Evolutionary conservation across 169 alveolate species (phyloP).

Genomic region (Eimeria falciformis): DNA sequence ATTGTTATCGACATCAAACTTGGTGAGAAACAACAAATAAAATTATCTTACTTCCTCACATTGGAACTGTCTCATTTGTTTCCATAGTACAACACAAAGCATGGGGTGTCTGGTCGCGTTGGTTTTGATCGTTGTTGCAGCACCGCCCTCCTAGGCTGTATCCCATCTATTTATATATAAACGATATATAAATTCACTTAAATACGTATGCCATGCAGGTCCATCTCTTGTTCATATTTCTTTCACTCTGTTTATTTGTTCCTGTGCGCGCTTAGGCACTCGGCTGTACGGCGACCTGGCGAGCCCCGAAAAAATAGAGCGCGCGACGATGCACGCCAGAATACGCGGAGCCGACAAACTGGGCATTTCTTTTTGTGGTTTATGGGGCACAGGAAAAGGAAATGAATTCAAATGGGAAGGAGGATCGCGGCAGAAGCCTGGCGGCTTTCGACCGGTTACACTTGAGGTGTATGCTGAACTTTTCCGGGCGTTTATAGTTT

Average conservation of each 20-base stretch:
- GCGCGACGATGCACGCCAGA: not conserved
- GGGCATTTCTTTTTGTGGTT: slow-evolving; percentile 14
- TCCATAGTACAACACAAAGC: no score
- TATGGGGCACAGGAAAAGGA: not conserved
- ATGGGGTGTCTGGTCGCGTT: no score
- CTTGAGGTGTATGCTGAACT: not conserved
- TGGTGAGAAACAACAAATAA: not conserved
- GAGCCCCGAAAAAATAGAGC: not conserved
- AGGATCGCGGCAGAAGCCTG: not conserved
- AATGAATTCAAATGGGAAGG: not conserved
- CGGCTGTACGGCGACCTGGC: slow-evolving; percentile 35
- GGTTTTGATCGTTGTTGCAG: no score
- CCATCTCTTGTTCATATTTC: no score
- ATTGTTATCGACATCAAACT: slow-evolving; percentile 2
- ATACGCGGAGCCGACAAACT: not conserved
- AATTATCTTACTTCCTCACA: not conserved
- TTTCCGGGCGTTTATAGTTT: not conserved
- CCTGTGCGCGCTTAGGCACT: not conserved
- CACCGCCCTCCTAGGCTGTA: no score
- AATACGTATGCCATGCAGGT: no score
- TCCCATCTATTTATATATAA: no score
- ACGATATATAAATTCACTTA: no score
- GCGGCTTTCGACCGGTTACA: not conserved
- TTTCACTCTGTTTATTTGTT: no score
- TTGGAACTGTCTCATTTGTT: no score